Conservation (phyloP, 495 filamentous ascomycete genomes). For the Aspergillus leporis region DNA sequence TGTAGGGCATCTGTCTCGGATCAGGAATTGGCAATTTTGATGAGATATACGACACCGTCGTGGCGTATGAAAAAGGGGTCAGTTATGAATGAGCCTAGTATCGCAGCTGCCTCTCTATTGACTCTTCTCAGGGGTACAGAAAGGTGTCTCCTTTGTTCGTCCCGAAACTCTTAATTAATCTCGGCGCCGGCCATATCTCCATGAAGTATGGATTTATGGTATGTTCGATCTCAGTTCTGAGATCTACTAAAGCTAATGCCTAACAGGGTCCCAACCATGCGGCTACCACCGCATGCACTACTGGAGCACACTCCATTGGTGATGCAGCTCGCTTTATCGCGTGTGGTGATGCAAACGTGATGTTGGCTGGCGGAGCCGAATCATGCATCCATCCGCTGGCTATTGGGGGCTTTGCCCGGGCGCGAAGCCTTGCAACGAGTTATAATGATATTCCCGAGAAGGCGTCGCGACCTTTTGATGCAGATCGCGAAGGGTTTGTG, state of each 20-base stretch:
- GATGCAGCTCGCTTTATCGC: constrained; percentile 90
- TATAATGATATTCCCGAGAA: constrained; percentile 74
- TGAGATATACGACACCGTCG: constrained; percentile 79
- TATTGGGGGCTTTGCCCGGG: constrained; percentile 86
- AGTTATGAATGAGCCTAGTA: constrained; percentile 25
- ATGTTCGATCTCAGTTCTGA: neutral
- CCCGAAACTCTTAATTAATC: constrained; percentile 87
- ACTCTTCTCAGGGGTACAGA: constrained; percentile 67
- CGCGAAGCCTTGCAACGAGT: constrained; percentile 76
- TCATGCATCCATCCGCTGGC: constrained; percentile 95
- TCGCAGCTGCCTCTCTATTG: neutral
- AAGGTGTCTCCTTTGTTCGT: constrained; percentile 94
- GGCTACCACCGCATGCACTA: constrained; percentile 91
- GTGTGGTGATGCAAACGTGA: constrained; percentile 86
- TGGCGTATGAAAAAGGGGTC: constrained; percentile 74
- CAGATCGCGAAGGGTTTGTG: constrained; percentile 80
- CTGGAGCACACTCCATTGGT: constrained; percentile 89
- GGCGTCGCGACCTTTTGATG: constrained; percentile 86
- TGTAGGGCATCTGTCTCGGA: constrained; percentile 83
- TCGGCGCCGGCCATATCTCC: constrained; percentile 90
- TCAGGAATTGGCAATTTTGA: constrained; percentile 95
- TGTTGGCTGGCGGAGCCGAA: constrained; percentile 92
- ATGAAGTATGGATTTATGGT: constrained; percentile 88
- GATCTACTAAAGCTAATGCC: neutral
- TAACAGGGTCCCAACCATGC: constrained; percentile 82